These are phyloP conservation scores for Gaeumannomyces tritici DNA, from an alignment of 2,329 filamentous ascomycete genomes.

Conservation along the genomic window DNA sequence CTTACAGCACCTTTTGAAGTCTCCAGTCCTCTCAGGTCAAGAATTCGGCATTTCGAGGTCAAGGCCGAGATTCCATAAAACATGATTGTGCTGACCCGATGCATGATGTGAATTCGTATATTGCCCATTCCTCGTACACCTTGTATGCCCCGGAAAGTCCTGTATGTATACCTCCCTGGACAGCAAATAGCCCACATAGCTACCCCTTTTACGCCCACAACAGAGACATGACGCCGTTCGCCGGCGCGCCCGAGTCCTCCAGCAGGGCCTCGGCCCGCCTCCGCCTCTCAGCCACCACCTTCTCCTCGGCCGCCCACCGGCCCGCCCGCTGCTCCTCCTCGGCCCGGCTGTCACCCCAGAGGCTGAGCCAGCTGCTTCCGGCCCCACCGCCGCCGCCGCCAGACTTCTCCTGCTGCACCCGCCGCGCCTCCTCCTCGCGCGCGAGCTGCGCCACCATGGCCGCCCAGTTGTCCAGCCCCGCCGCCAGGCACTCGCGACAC, in stretches of 20 bases:
- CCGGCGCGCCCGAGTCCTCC: conserved; percentile 33
- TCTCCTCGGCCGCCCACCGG: conserved; percentile 45
- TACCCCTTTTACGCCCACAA: conserved; percentile 5
- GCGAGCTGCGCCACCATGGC: conserved; percentile 65
- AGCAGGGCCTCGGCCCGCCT: conserved; percentile 41
- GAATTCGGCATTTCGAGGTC: not conserved
- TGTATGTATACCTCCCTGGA: not conserved
- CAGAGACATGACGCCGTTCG: conserved; percentile 5
- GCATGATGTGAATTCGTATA: not conserved
- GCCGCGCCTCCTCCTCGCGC: conserved; percentile 32
- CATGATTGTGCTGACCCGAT: not conserved
- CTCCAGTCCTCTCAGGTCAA: not conserved
- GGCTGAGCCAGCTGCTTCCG: conserved; percentile 24
- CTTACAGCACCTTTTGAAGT: not conserved
- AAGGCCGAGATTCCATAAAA: not conserved
- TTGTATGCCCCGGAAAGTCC: not conserved
- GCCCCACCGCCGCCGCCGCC: not conserved
- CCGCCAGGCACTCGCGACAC: conserved; percentile 68
- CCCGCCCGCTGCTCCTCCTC: conserved; percentile 26
- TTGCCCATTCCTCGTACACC: not conserved
- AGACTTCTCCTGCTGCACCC: conserved; percentile 11
- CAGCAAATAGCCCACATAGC: too few species aligned
- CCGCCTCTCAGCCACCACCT: conserved; percentile 41
- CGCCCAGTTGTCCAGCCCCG: conserved; percentile 73
- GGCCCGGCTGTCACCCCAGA: conserved; percentile 24